Base-by-base conservation (phyloP, 176 grass and related monocot species). In the Oryza punctata region DNA sequence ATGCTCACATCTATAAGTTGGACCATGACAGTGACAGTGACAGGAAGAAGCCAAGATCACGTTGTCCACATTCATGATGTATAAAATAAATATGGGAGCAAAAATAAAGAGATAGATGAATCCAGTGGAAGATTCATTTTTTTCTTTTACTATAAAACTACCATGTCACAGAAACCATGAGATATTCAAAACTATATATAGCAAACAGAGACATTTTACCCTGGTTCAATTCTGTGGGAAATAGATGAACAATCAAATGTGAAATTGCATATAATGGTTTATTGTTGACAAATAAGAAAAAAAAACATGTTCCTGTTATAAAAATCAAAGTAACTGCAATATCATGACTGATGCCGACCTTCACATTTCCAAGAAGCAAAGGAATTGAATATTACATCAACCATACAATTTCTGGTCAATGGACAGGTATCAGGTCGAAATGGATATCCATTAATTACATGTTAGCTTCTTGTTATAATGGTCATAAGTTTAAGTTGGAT, bases 231-330 rank as follows among this genome's bases (percentile, higher is more conserved):
- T 26, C n/a, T 46, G 7, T 26, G 23, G 13, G 43, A 43, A 44
- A 30, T 32, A 43, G 18, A 28, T 6, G 32, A 77, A 21, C 12
- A 45, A 54, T 21, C 32, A 69, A 84, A 24, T 12, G 67, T 54
- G 23, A 75, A 78, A 59, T 15, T 57, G n/a, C 46, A 79, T 7
- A 80, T 49, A 24, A 49, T 46, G 46, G 28, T 69, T 71, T 1
- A n/a, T 24, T 44, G 21, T 45, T 25, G 69, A 71, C 21, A 71
- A 71, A 25, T 33, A 74, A 88, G 26, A 74, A 41, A 41, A 41
- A 4, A 40, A 11, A 41, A 10, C 40, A 41, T 41, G 40, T 41
- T 41, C 9, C 40, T 41, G 40, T 41, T 41, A 41, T 35, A 16
- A 78, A 28, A 70, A 21, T 3, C 37, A 44, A 38, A 7, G 21